phyloP scores from a whole-genome alignment of 345 rosid genomes.

The Leavenworthia alabamica region DNA sequence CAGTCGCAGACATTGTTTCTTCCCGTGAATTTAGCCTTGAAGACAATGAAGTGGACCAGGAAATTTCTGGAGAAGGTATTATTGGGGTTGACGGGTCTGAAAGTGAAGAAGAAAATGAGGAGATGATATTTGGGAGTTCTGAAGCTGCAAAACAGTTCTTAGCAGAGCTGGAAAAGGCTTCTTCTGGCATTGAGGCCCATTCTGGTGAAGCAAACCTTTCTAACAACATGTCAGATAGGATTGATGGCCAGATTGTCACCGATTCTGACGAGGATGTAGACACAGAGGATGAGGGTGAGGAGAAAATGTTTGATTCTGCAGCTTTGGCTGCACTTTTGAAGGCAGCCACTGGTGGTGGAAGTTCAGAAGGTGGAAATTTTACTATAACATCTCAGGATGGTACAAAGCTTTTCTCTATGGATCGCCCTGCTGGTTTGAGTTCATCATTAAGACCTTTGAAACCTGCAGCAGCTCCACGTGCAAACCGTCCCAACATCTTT shows the following conservation, averaged over 20 bases:
- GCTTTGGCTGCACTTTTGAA: conserved; percentile 88
- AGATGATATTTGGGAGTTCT: conserved; percentile 60
- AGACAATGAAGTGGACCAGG: conserved; percentile 37
- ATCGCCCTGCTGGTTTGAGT: conserved; percentile 89
- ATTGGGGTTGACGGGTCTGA: conserved; percentile 37
- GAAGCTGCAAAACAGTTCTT: conserved; percentile 79
- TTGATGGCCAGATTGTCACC: conserved; percentile 73
- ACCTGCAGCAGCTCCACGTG: conserved; percentile 62
- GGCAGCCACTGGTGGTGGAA: conserved; percentile 72
- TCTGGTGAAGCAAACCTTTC: conserved; percentile 49
- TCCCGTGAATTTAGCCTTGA: conserved; percentile 28
- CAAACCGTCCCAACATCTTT: conserved; percentile 53
- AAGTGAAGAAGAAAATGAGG: conserved; percentile 60
- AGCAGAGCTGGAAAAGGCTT: conserved; percentile 65
- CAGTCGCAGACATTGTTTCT: conserved; percentile 17
- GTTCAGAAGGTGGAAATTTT: conserved; percentile 53
- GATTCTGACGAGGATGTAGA: conserved; percentile 92
- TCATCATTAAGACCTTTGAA: conserved; percentile 63
- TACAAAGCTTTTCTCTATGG: conserved; percentile 81
- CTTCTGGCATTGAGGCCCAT: conserved; percentile 48
- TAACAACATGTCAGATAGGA: conserved; percentile 47
- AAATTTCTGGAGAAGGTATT: conserved; percentile 32
- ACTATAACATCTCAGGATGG: conserved; percentile 80
- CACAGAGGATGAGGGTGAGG: conserved; percentile 83
- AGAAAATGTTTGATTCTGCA: conserved; percentile 72